Conservation (phyloP, 768 basidiomycete genomes). For the Mycena galericulata region DNA sequence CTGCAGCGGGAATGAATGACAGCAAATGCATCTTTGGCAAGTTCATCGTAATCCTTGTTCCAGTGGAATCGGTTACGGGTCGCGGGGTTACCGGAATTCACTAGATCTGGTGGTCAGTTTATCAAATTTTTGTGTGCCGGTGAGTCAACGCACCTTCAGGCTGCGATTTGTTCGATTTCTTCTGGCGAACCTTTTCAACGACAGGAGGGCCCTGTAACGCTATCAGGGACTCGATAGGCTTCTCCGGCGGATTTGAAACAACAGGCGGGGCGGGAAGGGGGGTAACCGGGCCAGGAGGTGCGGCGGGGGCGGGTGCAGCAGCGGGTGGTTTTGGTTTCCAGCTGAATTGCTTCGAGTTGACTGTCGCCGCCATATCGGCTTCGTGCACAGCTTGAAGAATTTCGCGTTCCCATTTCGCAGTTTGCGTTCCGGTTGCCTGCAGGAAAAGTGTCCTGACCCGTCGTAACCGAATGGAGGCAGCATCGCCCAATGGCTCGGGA, state of each 20-base stretch:
- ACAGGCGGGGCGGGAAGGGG: conserved; percentile 51
- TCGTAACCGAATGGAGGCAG: conserved; percentile 63
- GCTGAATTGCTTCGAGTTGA: conserved; percentile 2
- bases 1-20: conserved; percentile 87
- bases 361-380: conserved; percentile 53
- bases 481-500: conserved; percentile 62
- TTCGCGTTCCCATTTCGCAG: conserved; percentile 72
- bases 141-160: conserved; percentile 45
- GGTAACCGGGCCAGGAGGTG: conserved; percentile 35
- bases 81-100: conserved; percentile 37
- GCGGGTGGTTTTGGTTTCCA: conserved; percentile 10
- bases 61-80: conserved; percentile 83
- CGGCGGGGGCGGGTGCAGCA: conserved; percentile 10
- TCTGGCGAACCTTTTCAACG: conserved; percentile 39
- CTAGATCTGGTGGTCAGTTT: not conserved
- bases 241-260: conserved; percentile 60
- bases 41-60: conserved; percentile 90
- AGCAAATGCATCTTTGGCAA: conserved; percentile 85
- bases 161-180: conserved; percentile 40
- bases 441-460: conserved; percentile 69
- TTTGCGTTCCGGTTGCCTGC: conserved; percentile 64
- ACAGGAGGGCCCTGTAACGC: conserved; percentile 62
- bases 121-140: too few species aligned
- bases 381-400: conserved; percentile 68
- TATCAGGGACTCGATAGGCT: conserved; percentile 63